Conservation (phyloP, 306 rosid species). For the Sicyos baderoa region DNA sequence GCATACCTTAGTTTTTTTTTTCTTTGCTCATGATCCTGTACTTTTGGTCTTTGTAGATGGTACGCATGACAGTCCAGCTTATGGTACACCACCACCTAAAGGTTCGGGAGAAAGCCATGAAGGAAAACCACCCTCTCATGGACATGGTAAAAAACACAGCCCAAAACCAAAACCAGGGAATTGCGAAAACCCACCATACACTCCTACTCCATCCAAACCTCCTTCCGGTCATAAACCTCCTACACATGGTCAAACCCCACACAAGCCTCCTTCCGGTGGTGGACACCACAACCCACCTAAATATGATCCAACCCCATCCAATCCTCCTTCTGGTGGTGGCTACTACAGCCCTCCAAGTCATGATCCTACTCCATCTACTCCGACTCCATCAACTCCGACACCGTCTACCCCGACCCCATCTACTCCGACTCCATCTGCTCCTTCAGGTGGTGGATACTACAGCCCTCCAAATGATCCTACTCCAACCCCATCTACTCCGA, state of each 20-base stretch:
- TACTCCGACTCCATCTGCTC: conserved; percentile 24
- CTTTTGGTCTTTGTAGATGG: conserved; percentile 26
- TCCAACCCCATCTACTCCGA: conserved; percentile 19
- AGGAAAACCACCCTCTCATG: conserved; percentile 30
- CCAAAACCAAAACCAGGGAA: conserved; percentile 16
- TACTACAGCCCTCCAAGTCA: conserved; percentile 1
- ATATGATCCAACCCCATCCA: conserved; percentile 15
- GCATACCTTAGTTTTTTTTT: not conserved
- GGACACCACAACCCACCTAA: conserved; percentile 25
- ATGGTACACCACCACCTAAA: conserved; percentile 31
- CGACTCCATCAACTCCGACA: not conserved
- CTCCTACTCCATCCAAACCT: conserved; percentile 12
- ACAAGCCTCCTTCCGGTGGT: conserved; percentile 6
- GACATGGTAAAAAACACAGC: conserved; percentile 1
- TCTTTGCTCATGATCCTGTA: not conserved
- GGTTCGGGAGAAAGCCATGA: conserved; percentile 26
- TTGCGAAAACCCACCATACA: conserved; percentile 11
- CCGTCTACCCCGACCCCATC: not conserved
- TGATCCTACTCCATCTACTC: conserved; percentile 12
- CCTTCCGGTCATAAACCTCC: conserved; percentile 2
- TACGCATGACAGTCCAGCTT: conserved; percentile 36
- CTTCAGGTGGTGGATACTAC: conserved; percentile 35
- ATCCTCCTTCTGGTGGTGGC: conserved; percentile 12
- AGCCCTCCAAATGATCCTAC: conserved; percentile 35
- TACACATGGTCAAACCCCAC: conserved; percentile 13